Percentiles rank a stretch among this genome's conserved stretches.
Evolutionary conservation across 306 rosid genomes (phyloP).

Genomic region (Glycine latifolia): DNA sequence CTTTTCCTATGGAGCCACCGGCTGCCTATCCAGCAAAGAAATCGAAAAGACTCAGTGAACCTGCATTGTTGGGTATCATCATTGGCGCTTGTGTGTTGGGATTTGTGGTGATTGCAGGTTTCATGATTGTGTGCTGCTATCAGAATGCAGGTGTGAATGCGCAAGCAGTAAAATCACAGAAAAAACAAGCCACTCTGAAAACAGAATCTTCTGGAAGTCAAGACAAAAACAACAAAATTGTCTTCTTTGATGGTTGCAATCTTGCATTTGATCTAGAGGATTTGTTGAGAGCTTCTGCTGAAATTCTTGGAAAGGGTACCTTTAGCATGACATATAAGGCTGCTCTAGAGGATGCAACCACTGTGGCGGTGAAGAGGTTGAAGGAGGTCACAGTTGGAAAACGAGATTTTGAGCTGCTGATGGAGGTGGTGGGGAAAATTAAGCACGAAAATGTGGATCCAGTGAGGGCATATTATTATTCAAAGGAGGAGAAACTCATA

Average conservation of each 20-base stretch:
- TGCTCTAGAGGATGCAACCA: conserved; percentile 77
- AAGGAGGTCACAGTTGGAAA: conserved; percentile 77
- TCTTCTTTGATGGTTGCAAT: conserved; percentile 72
- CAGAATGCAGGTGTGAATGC: conserved; percentile 38
- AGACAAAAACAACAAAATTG: conserved; percentile 63
- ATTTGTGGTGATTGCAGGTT: conserved; percentile 58
- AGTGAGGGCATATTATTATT: conserved; percentile 82
- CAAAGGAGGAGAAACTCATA: conserved; percentile 91
- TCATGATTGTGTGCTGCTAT: conserved; percentile 66
- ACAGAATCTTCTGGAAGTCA: conserved; percentile 57
- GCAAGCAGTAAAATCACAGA: conserved; percentile 52
- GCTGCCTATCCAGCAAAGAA: conserved; percentile 51
- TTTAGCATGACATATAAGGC: conserved; percentile 90
- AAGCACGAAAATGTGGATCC: conserved; percentile 82
- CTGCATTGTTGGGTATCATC: conserved; percentile 72
- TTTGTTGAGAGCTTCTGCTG: conserved; percentile 94
- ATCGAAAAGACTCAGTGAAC: conserved; percentile 57
- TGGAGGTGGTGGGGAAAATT: conserved; percentile 78
- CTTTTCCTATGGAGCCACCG: conserved; percentile 64
- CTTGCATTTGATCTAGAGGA: conserved; percentile 92
- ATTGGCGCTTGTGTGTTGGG: conserved; percentile 73
- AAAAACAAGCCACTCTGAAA: conserved; percentile 59
- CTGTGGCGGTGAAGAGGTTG: conserved; percentile 90
- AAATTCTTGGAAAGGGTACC: conserved; percentile 91
- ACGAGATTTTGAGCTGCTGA: conserved; percentile 86